These are phyloP conservation scores for Populus hybrid DNA, from an alignment of 441 rosid genomes.

Conservation along the genomic window DNA sequence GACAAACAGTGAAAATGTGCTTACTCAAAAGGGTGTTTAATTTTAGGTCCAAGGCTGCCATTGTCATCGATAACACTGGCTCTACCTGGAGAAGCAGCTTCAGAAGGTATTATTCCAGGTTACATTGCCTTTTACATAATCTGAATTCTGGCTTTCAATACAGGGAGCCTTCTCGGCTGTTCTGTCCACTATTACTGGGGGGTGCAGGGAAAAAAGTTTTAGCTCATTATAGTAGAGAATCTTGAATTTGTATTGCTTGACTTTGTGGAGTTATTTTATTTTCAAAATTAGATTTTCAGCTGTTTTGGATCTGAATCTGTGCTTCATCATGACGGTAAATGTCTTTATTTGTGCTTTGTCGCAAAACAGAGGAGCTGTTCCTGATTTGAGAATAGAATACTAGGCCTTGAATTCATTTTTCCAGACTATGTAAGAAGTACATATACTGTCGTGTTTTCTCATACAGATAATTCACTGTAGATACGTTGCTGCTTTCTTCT, in stretches of 20 bases:
- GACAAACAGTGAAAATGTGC: too few relatives aligned
- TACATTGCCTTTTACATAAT: slow-evolving; percentile 55
- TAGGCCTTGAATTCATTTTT: too few relatives aligned
- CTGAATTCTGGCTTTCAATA: slow-evolving; percentile 67
- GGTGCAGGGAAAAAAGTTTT: slow-evolving; percentile 29
- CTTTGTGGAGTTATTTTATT: background rate
- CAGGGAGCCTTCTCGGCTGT: slow-evolving; percentile 53
- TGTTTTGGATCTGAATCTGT: slow-evolving; percentile 9
- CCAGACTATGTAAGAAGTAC: too few relatives aligned
- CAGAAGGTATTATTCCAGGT: slow-evolving; percentile 43
- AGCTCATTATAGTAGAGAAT: background rate
- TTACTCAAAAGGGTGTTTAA: too few relatives aligned
- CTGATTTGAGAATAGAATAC: too few relatives aligned
- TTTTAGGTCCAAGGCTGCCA: slow-evolving; percentile 45
- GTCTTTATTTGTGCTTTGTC: background rate
- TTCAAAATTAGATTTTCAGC: background rate
- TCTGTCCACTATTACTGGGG: slow-evolving; percentile 36
- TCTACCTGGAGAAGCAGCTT: slow-evolving; percentile 52
- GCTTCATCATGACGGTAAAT: background rate
- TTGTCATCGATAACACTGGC: slow-evolving; percentile 67
- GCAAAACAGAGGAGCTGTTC: background rate
- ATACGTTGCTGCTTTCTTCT: too few relatives aligned
- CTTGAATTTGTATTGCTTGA: too few relatives aligned
- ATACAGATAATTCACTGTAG: too few relatives aligned
- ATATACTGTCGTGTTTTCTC: too few relatives aligned